Conservation (phyloP, 306 rosid genomes). For the Malus orientalis region DNA sequence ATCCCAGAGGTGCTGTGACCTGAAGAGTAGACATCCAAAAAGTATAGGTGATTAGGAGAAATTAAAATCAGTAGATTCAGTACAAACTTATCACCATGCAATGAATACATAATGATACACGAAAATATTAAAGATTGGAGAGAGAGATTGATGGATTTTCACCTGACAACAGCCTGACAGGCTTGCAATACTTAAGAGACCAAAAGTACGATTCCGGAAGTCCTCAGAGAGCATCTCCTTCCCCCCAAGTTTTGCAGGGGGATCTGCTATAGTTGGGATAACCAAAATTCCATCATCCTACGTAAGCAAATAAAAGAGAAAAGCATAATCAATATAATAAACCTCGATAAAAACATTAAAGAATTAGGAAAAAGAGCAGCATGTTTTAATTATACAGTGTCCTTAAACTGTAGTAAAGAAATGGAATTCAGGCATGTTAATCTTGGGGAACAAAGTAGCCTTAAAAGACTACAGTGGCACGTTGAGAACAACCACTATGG, state of each 20-base stretch:
- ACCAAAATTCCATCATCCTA: conserved; percentile 96
- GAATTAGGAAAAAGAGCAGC: not conserved
- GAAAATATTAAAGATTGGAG: not conserved
- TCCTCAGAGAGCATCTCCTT: conserved; percentile 71
- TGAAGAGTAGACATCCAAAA: conserved; percentile 30
- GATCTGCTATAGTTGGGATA: conserved; percentile 79
- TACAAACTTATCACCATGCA: not conserved
- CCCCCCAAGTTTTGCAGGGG: conserved; percentile 89
- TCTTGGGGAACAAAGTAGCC: too few species aligned
- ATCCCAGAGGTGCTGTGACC: conserved; percentile 85
- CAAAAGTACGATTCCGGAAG: conserved; percentile 51
- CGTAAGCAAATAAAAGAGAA: not conserved
- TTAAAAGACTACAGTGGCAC: too few species aligned
- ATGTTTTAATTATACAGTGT: not conserved
- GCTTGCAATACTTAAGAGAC: conserved; percentile 85
- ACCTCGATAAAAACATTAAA: not conserved
- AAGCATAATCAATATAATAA: not conserved
- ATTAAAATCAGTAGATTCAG: not conserved
- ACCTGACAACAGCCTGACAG: conserved; percentile 98
- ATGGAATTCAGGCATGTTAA: too few species aligned
- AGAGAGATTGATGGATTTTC: conserved; percentile 7
- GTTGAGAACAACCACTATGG: too few species aligned
- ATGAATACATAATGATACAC: not conserved
- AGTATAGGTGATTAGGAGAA: conserved; percentile 1
- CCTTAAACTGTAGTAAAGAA: not conserved